Evolutionary conservation across 495 filamentous ascomycete species (phyloP).

Genomic region (Glarea lozoyensis): DNA sequence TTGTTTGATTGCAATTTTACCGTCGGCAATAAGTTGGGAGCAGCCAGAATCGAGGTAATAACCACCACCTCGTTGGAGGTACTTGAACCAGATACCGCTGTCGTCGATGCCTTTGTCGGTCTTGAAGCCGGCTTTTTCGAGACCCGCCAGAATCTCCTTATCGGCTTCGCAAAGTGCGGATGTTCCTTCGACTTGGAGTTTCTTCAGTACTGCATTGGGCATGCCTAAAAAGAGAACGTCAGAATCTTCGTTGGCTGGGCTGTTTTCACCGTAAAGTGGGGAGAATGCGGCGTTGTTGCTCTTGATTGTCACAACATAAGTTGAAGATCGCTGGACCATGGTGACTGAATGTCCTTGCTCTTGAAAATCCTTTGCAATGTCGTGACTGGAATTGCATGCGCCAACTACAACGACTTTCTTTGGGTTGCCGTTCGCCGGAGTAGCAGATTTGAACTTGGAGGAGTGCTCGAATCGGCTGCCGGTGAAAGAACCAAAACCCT

Average conservation of each 20-base stretch:
- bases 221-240: slow-evolving; percentile 48
- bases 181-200: slow-evolving; percentile 37
- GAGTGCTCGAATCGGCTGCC: slow-evolving; percentile 59
- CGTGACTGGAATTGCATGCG: slow-evolving; percentile 71
- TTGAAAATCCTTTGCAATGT: slow-evolving; percentile 76
- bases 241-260: slow-evolving; percentile 50
- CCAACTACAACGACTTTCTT: slow-evolving; percentile 72
- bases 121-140: slow-evolving; percentile 51
- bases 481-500: slow-evolving; percentile 41
- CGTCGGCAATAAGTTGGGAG: slow-evolving; percentile 61
- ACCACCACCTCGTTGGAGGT: slow-evolving; percentile 64
- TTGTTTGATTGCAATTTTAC: slow-evolving; percentile 70
- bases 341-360: slow-evolving; percentile 82
- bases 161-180: slow-evolving; percentile 39
- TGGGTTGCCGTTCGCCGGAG: slow-evolving; percentile 26
- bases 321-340: slow-evolving; percentile 70
- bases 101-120: slow-evolving; percentile 58
- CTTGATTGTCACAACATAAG: slow-evolving; percentile 55
- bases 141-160: slow-evolving; percentile 36
- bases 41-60: slow-evolving; percentile 82
- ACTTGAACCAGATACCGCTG: slow-evolving; percentile 63
- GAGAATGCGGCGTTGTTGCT: slow-evolving; percentile 29
- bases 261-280: slow-evolving; percentile 51
- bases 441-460: slow-evolving; percentile 50
- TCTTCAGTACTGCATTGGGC: slow-evolving; percentile 41